These are phyloP conservation scores for Oidium heveae DNA, from an alignment of 2,329 filamentous ascomycete species.

Conservation along the genomic window DNA sequence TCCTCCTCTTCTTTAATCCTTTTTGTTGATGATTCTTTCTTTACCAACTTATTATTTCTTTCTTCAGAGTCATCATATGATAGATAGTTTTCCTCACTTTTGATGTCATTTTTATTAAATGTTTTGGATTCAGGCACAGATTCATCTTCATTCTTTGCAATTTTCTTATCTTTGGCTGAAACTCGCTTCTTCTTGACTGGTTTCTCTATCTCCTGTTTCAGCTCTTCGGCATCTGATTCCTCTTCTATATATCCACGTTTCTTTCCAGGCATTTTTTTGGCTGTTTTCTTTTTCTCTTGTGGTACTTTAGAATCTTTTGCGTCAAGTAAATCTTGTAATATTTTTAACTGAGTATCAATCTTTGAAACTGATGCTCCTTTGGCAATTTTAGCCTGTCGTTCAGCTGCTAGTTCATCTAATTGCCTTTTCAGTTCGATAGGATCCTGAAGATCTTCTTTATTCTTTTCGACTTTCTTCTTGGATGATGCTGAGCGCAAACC, in stretches of 20 bases:
- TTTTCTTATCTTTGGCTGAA: background rate
- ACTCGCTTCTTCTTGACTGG: background rate
- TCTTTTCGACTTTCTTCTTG: slow-evolving; percentile 7
- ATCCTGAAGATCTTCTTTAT: slow-evolving; percentile 3
- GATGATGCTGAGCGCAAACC: slow-evolving; percentile 8
- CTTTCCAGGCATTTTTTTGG: slow-evolving; percentile 4
- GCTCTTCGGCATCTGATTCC: slow-evolving; percentile 2
- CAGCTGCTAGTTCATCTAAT: slow-evolving; percentile 2
- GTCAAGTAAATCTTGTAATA: slow-evolving; percentile 2
- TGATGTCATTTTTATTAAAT: background rate
- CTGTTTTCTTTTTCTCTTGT: background rate
- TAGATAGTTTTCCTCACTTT: background rate
- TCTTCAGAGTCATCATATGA: slow-evolving; percentile 5
- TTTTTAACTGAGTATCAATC: slow-evolving; percentile 2
- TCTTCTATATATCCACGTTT: slow-evolving; percentile 4
- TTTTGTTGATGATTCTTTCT: slow-evolving; percentile 20
- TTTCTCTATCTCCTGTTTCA: slow-evolving; percentile 2
- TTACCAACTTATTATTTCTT: slow-evolving; percentile 10
- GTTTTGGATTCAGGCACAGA: background rate
- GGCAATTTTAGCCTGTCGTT: slow-evolving; percentile 1
- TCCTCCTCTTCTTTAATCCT: slow-evolving; percentile 6
- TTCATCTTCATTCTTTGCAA: background rate
- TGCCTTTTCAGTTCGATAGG: slow-evolving; percentile 4
- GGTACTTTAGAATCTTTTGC: slow-evolving; percentile 8
- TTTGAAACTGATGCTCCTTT: slow-evolving; percentile 1